A percentile compares a stretch with the other conserved stretches of the same genome.
phyloP scores from a whole-genome alignment of 2,329 filamentous ascomycete species.

The Aspergillus latus region DNA sequence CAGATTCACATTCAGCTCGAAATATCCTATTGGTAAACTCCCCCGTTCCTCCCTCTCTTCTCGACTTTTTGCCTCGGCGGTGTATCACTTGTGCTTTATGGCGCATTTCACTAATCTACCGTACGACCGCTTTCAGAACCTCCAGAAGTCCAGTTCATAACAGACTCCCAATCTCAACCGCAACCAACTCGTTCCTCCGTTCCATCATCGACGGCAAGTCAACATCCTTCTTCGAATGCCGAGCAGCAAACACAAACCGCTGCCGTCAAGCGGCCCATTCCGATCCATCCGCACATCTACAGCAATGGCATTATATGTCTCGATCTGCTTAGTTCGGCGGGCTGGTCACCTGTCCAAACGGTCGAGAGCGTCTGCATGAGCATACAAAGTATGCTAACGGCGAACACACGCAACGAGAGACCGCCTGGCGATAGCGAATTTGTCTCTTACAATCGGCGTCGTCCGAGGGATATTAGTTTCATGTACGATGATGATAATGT shows the following conservation, averaged over 20 bases:
- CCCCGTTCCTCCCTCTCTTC: background rate
- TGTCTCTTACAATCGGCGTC: constrained; percentile 72
- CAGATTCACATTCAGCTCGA: constrained; percentile 78
- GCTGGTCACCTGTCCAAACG: constrained; percentile 96
- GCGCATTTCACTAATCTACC: background rate
- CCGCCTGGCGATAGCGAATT: constrained; percentile 90
- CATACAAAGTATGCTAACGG: constrained; percentile 96
- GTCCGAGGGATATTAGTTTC: constrained; percentile 88
- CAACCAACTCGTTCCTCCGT: background rate
- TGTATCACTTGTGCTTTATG: no score
- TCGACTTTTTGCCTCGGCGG: background rate
- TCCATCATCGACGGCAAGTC: background rate
- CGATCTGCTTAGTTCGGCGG: constrained; percentile 80
- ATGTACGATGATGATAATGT: constrained; percentile 89
- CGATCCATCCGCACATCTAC: constrained; percentile 97
- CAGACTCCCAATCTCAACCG: background rate
- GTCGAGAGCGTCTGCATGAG: constrained; percentile 97
- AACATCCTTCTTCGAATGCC: background rate
- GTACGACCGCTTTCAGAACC: constrained; percentile 62
- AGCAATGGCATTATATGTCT: constrained; percentile 98
- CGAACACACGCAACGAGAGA: constrained; percentile 86
- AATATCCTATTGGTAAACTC: constrained; percentile 80
- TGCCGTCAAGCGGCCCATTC: constrained; percentile 61
- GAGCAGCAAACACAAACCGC: constrained; percentile 19
- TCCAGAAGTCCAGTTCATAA: constrained; percentile 86